Evolutionary conservation across 2,329 filamentous ascomycete genomes (phyloP), one percentile per base, ranked within the genome.

Genomic region (Plectosphaerella cucumerina): DNA sequence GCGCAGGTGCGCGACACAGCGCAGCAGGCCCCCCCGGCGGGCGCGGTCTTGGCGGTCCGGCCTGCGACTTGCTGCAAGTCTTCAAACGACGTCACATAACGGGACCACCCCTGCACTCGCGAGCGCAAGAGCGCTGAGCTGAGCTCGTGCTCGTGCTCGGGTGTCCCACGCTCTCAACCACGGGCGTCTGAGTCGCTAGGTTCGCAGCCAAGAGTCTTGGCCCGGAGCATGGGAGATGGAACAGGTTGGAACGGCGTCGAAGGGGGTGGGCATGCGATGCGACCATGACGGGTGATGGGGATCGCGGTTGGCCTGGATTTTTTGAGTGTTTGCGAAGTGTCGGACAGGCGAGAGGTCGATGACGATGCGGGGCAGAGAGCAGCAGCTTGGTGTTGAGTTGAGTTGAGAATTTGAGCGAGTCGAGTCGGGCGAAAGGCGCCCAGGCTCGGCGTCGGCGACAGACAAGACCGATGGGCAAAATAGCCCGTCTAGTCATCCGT

Each of bases 81-180:
- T 18, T 33, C 47, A 20, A 33, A 48, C 47, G 47, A 48, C 47
- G 47, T 48, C 47, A 48, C 47, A 44, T 3, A n/a, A 41, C n/a
- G 23, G 47, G 22, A 23, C 31, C 37, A 48, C 26, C 47, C 47
- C 47, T 42, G 47, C 22, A 17, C 17, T n/a, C n/a, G n/a, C n/a
- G 8, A 31, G 26, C 26, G 26, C 26, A 31, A 8, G 8, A 15
- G 15, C 42, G 35, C 35, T 48, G 15, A 48, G 35, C 35, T 48
- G 47, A 48, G 47, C 35, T 48, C 35, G 47, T 48, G 37, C 47
- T 43, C 39, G 11, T 2, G 15, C 8, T n/a, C n/a, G n/a, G n/a
- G 10, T 22, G 18, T n/a, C 31, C 22, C 47, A 47, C 45, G 34
- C 45, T 37, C 37, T 39, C 33, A n/a, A 18, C 39, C 39, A 42